These are phyloP conservation scores for Solanum peruvianum DNA, from an alignment of 257 asterid species.

Conservation along the genomic window DNA sequence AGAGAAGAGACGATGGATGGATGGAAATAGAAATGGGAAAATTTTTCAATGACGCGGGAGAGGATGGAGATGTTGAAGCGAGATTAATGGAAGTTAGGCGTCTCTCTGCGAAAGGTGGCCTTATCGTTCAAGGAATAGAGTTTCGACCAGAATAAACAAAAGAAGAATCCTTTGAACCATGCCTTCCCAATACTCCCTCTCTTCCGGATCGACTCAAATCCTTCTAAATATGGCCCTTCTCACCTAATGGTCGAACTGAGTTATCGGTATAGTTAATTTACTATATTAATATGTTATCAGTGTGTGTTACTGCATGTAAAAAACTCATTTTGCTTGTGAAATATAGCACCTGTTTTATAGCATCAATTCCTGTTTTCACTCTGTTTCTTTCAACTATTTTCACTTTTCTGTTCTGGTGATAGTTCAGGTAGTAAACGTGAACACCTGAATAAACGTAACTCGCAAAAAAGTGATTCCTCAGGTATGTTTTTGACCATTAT, in stretches of 20 bases:
- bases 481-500: neutral
- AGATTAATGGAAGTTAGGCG: slow-evolving; percentile 1
- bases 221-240: neutral
- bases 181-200: neutral
- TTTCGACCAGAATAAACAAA: neutral
- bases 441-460: neutral
- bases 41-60: slow-evolving; percentile 7
- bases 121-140: neutral
- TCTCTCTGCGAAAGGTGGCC: neutral
- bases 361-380: neutral
- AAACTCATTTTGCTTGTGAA: neutral
- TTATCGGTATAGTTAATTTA: neutral
- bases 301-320: neutral
- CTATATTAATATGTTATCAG: neutral
- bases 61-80: slow-evolving; percentile 25
- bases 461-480: neutral
- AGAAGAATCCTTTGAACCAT: neutral
- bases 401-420: neutral
- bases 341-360: neutral
- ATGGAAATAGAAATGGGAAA: slow-evolving; percentile 46
- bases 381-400: neutral
- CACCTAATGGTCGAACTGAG: neutral
- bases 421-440: neutral
- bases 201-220: neutral
- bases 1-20: slow-evolving; percentile 46